These are phyloP conservation scores for Exophiala lecanii-corni DNA, from an alignment of 2,329 filamentous ascomycete genomes.

Conservation along the genomic window DNA sequence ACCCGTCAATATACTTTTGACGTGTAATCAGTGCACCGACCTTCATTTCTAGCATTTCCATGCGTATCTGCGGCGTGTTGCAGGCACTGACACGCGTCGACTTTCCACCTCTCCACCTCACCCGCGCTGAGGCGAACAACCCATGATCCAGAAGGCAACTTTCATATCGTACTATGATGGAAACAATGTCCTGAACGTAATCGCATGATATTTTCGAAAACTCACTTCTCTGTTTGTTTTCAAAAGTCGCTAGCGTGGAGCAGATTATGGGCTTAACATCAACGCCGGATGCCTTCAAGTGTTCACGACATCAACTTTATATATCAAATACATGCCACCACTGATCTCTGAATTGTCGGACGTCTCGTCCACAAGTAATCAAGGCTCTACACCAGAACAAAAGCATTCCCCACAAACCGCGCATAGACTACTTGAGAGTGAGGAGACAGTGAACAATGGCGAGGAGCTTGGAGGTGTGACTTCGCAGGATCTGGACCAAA, in stretches of 20 bases:
- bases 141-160: no score
- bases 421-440: background rate
- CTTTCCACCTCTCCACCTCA: constrained; percentile 1
- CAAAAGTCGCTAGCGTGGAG: no score
- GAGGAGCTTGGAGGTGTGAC: background rate
- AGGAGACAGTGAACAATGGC: background rate
- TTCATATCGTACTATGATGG: no score
- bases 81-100: constrained; percentile 18
- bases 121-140: no score
- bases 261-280: no score
- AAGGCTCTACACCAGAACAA: background rate
- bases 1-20: constrained; percentile 8
- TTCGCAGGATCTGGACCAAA: background rate
- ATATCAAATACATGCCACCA: constrained; percentile 17
- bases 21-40: constrained; percentile 13
- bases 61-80: constrained; percentile 6
- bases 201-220: no score
- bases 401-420: background rate
- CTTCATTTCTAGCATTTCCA: background rate
- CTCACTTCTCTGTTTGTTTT: no score
- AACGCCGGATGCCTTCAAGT: no score
- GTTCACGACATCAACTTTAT: no score
- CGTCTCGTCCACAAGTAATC: constrained; percentile 8
- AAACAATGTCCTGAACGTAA: no score
- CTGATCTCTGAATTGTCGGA: constrained; percentile 14